A percentile compares a stretch with the other conserved stretches of the same genome.
Conservation (phyloP, 495 filamentous ascomycete species). For the Mytilinidion resinicola region DNA sequence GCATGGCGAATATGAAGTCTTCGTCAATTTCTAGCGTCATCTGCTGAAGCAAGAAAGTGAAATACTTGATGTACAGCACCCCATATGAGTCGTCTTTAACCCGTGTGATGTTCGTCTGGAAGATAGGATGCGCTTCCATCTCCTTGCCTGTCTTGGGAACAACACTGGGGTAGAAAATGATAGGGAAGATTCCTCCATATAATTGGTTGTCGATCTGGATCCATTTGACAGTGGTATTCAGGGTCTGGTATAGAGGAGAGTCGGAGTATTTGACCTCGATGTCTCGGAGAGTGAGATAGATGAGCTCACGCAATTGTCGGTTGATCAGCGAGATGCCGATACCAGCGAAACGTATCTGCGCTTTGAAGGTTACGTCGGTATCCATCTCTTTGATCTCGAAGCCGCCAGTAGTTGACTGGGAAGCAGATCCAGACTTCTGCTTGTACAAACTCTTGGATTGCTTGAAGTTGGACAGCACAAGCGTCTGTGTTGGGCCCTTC, state of each 20-base stretch:
- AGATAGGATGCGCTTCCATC: constrained; percentile 90
- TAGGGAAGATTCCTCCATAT: constrained; percentile 96
- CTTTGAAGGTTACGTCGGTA: constrained; percentile 79
- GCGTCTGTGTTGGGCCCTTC: constrained; percentile 88
- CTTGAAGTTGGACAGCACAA: constrained; percentile 92
- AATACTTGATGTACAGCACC: constrained; percentile 97
- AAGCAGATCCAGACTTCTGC: constrained; percentile 56
- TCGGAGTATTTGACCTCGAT: constrained; percentile 87
- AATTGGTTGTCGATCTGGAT: constrained; percentile 99
- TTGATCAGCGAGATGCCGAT: constrained; percentile 94
- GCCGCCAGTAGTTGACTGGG: constrained; percentile 56
- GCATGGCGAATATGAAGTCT: constrained; percentile 91
- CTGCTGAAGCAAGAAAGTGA: constrained; percentile 86
- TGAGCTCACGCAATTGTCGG: constrained; percentile 79
- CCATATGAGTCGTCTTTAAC: constrained; percentile 98
- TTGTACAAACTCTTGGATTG: constrained; percentile 90
- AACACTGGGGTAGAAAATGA: constrained; percentile 95
- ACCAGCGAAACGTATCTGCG: constrained; percentile 78
- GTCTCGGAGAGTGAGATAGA: constrained; percentile 90
- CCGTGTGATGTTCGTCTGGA: constrained; percentile 83
- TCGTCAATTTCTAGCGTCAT: constrained; percentile 98
- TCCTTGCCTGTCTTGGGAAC: constrained; percentile 97
- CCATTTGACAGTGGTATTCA: constrained; percentile 90
- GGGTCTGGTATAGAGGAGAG: constrained; percentile 84
- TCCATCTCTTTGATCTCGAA: constrained; percentile 93